Conservation (phyloP, 2,329 filamentous ascomycete genomes). For the Ophiocordyceps polyrhachis-furcata region DNA sequence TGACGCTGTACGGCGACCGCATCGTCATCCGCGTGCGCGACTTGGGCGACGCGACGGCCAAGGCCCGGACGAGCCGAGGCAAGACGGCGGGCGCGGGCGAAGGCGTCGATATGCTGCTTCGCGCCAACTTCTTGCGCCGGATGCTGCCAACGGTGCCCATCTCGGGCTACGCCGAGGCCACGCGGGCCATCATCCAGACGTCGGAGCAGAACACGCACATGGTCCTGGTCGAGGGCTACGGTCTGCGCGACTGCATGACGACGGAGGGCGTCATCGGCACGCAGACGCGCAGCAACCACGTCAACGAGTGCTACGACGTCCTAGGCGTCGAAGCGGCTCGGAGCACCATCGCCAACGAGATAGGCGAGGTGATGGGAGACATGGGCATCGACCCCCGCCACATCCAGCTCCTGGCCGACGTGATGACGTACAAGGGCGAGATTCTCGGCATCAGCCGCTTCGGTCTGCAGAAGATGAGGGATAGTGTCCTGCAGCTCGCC, state of each 20-base stretch:
- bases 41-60: constrained; percentile 24
- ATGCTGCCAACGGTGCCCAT: constrained; percentile 69
- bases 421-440: constrained; percentile 90
- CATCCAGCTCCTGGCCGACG: constrained; percentile 82
- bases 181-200: constrained; percentile 79
- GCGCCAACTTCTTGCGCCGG: constrained; percentile 72
- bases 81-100: constrained; percentile 23
- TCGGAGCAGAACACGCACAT: constrained; percentile 64
- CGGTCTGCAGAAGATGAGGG: constrained; percentile 95
- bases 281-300: constrained; percentile 84
- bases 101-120: constrained; percentile 39
- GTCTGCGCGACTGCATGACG: constrained; percentile 65
- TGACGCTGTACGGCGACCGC: constrained; percentile 39
- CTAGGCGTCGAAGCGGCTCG: constrained; percentile 94
- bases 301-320: constrained; percentile 84
- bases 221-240: constrained; percentile 91
- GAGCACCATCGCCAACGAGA: constrained; percentile 66
- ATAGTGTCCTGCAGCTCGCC: constrained; percentile 96
- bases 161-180: constrained; percentile 71
- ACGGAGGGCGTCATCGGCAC: constrained; percentile 75
- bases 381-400: constrained; percentile 99
- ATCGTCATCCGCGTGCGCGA: constrained; percentile 58
- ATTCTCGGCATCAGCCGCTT: constrained; percentile 95
- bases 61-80: constrained; percentile 26
- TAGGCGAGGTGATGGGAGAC: constrained; percentile 88